Conservation (phyloP, 2,329 filamentous ascomycete genomes). For the Aspergillus awamori region DNA sequence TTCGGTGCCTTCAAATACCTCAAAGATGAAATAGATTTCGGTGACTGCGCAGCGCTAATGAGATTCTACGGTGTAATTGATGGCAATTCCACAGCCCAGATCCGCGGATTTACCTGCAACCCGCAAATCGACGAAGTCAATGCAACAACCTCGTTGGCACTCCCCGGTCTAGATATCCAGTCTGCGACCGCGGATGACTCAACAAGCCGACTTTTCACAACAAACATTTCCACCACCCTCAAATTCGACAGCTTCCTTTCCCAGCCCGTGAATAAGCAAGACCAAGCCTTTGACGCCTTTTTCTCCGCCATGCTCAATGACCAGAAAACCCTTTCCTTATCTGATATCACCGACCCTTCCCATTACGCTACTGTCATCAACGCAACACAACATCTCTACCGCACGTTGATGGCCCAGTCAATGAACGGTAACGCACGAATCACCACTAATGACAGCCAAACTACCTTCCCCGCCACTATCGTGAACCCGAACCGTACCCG, state of each 20-base stretch:
- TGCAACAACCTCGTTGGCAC: conserved; percentile 17
- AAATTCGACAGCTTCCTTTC: conserved; percentile 4
- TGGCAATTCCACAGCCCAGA: conserved; percentile 11
- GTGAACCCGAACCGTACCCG: conserved; percentile 9
- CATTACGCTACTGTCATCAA: conserved; percentile 11
- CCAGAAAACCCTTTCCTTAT: background rate
- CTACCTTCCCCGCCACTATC: conserved; percentile 9
- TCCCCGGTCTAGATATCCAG: conserved; percentile 7
- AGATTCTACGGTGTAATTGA: conserved; percentile 18
- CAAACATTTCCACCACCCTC: background rate
- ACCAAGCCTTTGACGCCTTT: conserved; percentile 6
- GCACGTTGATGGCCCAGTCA: conserved; percentile 16
- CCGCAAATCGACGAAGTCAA: conserved; percentile 25
- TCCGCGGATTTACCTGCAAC: conserved; percentile 21
- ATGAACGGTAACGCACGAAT: conserved; percentile 12
- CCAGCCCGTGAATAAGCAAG: background rate
- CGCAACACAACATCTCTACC: conserved; percentile 14
- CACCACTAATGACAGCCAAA: background rate
- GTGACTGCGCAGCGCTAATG: background rate
- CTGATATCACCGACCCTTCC: background rate
- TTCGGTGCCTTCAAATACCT: conserved; percentile 5
- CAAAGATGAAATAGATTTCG: background rate
- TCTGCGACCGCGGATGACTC: background rate
- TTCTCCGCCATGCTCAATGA: conserved; percentile 9
- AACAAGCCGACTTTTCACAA: background rate